Evolutionary conservation across 163 green algal species (phyloP), one percentile per base, ranked within the genome.

Genomic region (Chloromonas sp.): DNA sequence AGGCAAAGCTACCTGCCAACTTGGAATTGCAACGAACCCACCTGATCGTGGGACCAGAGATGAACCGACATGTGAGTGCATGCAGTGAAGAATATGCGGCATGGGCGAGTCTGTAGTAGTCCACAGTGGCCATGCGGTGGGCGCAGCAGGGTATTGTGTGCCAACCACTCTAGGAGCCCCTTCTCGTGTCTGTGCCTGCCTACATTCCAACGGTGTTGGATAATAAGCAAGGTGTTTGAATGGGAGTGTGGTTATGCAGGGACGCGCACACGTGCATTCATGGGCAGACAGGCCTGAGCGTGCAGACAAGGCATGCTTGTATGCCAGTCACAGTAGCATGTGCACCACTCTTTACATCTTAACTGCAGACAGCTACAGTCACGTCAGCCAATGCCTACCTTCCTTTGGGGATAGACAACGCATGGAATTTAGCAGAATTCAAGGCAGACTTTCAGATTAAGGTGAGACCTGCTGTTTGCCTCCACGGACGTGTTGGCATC

Each of bases 21-120:
- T 58, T 93, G 13, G 85, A 91, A 62, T 85, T 84, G 14, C 87
- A 91, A 71, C 58, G 79, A 0, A 90, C 92, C 14, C 92, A 92
- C 60, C 87, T 97, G 13, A 85, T 94, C 0, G 97, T 94, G 62
- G 92, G 94, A 0, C 84, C 92, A 0, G 92, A 94, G 79, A 80
- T 94, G 0, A 98, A 97, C 83, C 89, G 90, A 58, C 90, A 98
- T 87, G 95, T 97, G 82, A 90, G 91, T 83, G 58, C 0, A 1
- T 77, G 15, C 13, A 60, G 36, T 36, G 36, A 36, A 36, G 36
- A 36, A 36, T 36, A 36, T 36, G 36, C 36, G 36, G 36, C 36
- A 36, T 36, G 36, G 36, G 36, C 36, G 36, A 36, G 36, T 36
- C 36, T 36, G 36, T 36, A 36, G 36, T 36, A 36, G 36, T 36